A percentile compares a stretch with the other conserved stretches of the same genome.
Conservation (phyloP, 2,329 filamentous ascomycete genomes). For the Colletotrichum sojae region DNA sequence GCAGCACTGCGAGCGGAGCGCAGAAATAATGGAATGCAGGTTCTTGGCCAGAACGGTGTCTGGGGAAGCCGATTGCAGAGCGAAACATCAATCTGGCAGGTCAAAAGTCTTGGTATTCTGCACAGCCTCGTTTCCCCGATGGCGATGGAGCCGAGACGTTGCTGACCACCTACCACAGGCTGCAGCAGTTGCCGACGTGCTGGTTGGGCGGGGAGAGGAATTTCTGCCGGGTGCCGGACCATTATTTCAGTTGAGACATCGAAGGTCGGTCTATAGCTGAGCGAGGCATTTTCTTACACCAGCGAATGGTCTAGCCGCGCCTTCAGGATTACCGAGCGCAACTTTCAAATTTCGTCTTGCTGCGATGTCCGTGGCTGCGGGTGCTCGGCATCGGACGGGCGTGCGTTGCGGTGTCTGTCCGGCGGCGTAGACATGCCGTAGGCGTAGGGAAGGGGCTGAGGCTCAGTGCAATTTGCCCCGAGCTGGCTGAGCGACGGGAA, state of each 20-base stretch:
- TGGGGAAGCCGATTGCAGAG: conserved; percentile 38
- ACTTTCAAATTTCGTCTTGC: conserved; percentile 13
- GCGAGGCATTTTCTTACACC: conserved; percentile 1
- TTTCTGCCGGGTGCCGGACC: conserved; percentile 10
- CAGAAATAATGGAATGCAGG: conserved; percentile 21
- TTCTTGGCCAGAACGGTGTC: conserved; percentile 37
- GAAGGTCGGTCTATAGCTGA: conserved; percentile 9
- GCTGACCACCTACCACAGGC: conserved; percentile 21
- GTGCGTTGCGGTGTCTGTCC: conserved; percentile 14
- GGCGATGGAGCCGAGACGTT: conserved; percentile 14
- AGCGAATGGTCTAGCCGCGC: conserved; percentile 12
- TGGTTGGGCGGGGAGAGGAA: conserved; percentile 2
- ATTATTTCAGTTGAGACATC: conserved; percentile 34
- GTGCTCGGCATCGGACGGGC: conserved; percentile 26
- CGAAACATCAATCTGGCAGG: conserved; percentile 41
- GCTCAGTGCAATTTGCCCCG: conserved; percentile 37
- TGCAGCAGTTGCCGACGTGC: neutral
- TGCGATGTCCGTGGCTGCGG: conserved; percentile 15
- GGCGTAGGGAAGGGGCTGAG: conserved; percentile 30
- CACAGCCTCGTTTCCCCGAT: conserved; percentile 39
- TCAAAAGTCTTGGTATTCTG: conserved; percentile 38
- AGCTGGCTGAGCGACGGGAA: conserved; percentile 35
- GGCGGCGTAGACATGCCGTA: neutral
- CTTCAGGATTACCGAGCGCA: neutral
- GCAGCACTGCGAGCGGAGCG: conserved; percentile 28